phyloP scores from a whole-genome alignment of 768 basidiomycete genomes.

The Leccinum subgranulosum region DNA sequence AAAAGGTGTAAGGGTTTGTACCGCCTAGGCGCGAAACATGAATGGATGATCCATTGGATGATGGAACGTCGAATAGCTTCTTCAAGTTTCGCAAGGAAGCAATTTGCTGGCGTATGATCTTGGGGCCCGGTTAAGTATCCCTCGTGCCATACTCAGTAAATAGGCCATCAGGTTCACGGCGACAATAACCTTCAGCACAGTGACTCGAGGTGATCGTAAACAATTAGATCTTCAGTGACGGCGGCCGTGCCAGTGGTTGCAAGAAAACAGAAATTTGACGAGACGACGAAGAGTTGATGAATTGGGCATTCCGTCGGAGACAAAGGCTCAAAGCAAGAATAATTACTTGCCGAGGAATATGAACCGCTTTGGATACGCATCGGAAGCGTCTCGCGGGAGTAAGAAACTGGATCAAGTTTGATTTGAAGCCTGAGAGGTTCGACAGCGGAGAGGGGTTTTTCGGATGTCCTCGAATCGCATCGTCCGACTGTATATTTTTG shows the following conservation, averaged over 20 bases:
- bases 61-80: constrained; percentile 49
- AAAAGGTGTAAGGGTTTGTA: constrained; percentile 37
- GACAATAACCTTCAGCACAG: constrained; percentile 62
- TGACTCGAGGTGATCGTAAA: constrained; percentile 75
- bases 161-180: constrained; percentile 60
- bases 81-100: constrained; percentile 62
- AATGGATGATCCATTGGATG: constrained; percentile 68
- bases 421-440: constrained; percentile 41
- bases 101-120: constrained; percentile 73
- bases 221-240: constrained; percentile 49
- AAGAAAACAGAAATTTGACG: constrained; percentile 46
- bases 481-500: constrained; percentile 37
- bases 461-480: constrained; percentile 25
- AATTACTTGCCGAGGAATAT: constrained; percentile 42
- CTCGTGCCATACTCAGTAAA: constrained; percentile 78
- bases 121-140: constrained; percentile 62
- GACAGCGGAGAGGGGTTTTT: constrained; percentile 54
- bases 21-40: constrained; percentile 37
- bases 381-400: constrained; percentile 37
- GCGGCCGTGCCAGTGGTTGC: constrained; percentile 61
- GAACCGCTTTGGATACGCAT: constrained; percentile 20
- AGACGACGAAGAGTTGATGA: constrained; percentile 60
- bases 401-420: constrained; percentile 63
- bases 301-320: constrained; percentile 49
- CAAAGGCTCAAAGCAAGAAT: constrained; percentile 46